Base-by-base conservation (phyloP, 2,329 filamentous ascomycete species). In the Thelonectria blattea region DNA sequence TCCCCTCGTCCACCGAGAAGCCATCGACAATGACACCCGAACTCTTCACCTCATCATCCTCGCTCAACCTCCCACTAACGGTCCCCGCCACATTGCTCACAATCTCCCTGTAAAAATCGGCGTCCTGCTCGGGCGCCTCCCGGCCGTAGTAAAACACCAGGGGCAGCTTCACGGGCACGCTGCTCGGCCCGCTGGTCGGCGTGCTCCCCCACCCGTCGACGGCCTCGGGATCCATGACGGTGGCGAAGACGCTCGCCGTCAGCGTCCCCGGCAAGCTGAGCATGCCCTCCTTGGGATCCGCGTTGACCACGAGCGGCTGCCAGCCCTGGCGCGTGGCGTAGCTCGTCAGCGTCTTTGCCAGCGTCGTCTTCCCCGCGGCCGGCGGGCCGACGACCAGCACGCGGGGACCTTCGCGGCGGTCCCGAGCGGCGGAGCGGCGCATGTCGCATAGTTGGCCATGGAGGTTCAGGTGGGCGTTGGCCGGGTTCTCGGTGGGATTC, bases 171-270 rank as follows among this genome's bases (percentile, higher is more conserved):
- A 97, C 92, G 0, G 94, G 93, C 17, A 96, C 88, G 1, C 88
- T 86, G 68, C 90, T 95, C 0, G 95, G 93, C 0, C 94, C 95
- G 66, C 91, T 96, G 69, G 93, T 96, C 0, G 94, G 93, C 68
- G 92, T 93, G 66, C 86, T 92, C 10, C 95, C 95, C 88, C 93
- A 97, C 18, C 91, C 92, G 62, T 92, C 89, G 70, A 94, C 91
- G 2, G 83, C 81, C 69, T 86, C 84, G 1, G 96, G 84, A 75
- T 98, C 94, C 78, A 98, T 86, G 69, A 96, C 86, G 0, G 91
- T 92, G 10, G 91, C 91, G 72, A 96, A 93, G 5, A 92, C 91
- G n/a, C 91, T 89, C 0, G 93, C 92, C 52, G 90, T 94, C 66
- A 99, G 75, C 34, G 91, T 93, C 0, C 93, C 93, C 0, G 95